Evolutionary conservation across 164 flowering plant genomes (phyloP).

Genomic region (Saururus chinensis): DNA sequence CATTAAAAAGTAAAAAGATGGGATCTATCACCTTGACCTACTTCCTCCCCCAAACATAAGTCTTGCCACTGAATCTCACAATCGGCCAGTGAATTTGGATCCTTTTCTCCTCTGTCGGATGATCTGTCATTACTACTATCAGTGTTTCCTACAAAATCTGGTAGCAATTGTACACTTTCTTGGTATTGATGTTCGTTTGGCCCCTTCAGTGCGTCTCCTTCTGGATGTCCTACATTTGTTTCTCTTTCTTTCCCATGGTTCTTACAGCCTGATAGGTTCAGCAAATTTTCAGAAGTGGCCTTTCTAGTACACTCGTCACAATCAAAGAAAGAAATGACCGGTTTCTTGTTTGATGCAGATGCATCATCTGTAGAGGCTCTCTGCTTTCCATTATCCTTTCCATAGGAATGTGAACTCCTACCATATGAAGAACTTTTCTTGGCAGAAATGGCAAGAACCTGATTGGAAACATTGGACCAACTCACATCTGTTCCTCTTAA

Average conservation of each 20-base stretch:
- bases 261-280: constrained; percentile 8
- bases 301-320: constrained; percentile 14
- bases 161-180: constrained; percentile 12
- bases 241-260: constrained; percentile 12
- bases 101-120: constrained; percentile 32
- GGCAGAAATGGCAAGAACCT: too few species aligned
- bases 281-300: constrained; percentile 4
- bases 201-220: not conserved
- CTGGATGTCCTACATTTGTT: not conserved
- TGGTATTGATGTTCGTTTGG: constrained; percentile 12
- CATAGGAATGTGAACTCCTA: constrained; percentile 8
- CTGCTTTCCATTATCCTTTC: constrained; percentile 4
- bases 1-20: too few species aligned
- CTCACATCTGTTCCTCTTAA: too few species aligned
- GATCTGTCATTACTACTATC: constrained; percentile 23
- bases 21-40: constrained; percentile 50
- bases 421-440: too few species aligned
- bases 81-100: constrained; percentile 17
- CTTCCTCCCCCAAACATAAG: constrained; percentile 48
- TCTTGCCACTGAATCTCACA: constrained; percentile 73
- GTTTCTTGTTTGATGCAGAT: constrained; percentile 2
- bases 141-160: constrained; percentile 25
- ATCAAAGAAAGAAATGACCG: constrained; percentile 13
- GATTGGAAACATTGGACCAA: too few species aligned
- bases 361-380: constrained; percentile 5